phyloP scores from a whole-genome alignment of 768 basidiomycete species.

The Boletales sp. region DNA sequence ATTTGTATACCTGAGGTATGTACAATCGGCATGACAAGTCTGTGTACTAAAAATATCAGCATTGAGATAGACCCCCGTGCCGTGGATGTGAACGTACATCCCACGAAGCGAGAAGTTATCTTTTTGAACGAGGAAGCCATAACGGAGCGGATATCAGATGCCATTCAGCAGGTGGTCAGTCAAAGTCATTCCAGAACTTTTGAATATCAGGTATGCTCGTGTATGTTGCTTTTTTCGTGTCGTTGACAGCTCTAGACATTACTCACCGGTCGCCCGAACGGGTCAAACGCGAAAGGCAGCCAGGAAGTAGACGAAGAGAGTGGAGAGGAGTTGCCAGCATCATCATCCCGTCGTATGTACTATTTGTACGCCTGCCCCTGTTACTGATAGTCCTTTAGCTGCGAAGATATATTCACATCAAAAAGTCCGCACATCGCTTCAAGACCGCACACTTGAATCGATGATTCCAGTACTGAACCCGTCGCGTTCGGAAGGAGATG shows the following conservation, averaged over 20 bases:
- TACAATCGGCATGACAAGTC: neutral
- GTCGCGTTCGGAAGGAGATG: constrained; percentile 35
- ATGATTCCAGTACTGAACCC: constrained; percentile 79
- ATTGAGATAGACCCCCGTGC: constrained; percentile 80
- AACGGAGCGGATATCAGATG: constrained; percentile 70
- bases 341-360: constrained; percentile 23
- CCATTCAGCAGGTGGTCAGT: constrained; percentile 63
- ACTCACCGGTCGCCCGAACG: constrained; percentile 50
- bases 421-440: constrained; percentile 86
- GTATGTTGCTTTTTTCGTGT: neutral
- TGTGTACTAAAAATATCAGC: constrained; percentile 36
- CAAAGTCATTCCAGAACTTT: constrained; percentile 66
- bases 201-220: constrained; percentile 59
- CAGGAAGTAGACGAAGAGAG: constrained; percentile 35
- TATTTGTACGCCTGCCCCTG: neutral
- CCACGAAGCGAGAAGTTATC: constrained; percentile 95
- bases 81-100: constrained; percentile 97
- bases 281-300: constrained; percentile 18
- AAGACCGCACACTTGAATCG: constrained; percentile 89
- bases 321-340: constrained; percentile 25
- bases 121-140: constrained; percentile 91
- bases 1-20: constrained; percentile 92
- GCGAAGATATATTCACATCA: constrained; percentile 72
- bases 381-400: constrained; percentile 11
- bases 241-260: constrained; percentile 43